Percentiles rank a stretch among this genome's conserved stretches.
phyloP scores from a whole-genome alignment of 257 asterid species.

The Penstemon eatonii region DNA sequence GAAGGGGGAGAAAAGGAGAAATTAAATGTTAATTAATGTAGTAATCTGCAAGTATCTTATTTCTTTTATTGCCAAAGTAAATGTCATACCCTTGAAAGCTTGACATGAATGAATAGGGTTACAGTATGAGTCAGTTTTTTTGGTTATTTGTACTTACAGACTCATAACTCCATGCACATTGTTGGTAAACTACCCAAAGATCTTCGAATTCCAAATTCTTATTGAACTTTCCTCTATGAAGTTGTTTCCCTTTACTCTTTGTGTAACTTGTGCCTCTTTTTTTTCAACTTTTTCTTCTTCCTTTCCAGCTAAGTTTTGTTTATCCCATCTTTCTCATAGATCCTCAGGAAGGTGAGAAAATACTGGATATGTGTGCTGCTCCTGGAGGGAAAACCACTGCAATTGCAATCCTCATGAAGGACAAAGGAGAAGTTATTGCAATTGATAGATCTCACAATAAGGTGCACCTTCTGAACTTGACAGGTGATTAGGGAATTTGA shows the following conservation, averaged over 20 bases:
- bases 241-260: neutral
- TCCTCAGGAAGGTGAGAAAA: conserved; percentile 90
- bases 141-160: too few relatives aligned
- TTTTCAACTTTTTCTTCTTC: neutral
- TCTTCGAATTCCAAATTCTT: too few relatives aligned
- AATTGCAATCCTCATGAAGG: conserved; percentile 93
- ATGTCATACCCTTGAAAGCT: too few relatives aligned
- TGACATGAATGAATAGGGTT: too few relatives aligned
- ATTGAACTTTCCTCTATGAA: too few relatives aligned
- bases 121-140: too few relatives aligned
- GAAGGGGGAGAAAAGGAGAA: too few relatives aligned
- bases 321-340: conserved; percentile 42
- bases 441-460: conserved; percentile 96
- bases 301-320: conserved; percentile 22
- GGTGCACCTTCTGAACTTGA: conserved; percentile 78
- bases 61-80: too few relatives aligned
- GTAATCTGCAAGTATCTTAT: too few relatives aligned
- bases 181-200: too few relatives aligned
- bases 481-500: conserved; percentile 37
- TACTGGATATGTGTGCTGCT: conserved; percentile 99
- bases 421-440: conserved; percentile 86
- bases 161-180: too few relatives aligned
- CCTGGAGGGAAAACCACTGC: conserved; percentile 99
- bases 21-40: too few relatives aligned
- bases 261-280: neutral